Evolutionary conservation across 2,329 filamentous ascomycete species (phyloP), one percentile per base, ranked within the genome.

Genomic region (Emergomyces pasteurianus): DNA sequence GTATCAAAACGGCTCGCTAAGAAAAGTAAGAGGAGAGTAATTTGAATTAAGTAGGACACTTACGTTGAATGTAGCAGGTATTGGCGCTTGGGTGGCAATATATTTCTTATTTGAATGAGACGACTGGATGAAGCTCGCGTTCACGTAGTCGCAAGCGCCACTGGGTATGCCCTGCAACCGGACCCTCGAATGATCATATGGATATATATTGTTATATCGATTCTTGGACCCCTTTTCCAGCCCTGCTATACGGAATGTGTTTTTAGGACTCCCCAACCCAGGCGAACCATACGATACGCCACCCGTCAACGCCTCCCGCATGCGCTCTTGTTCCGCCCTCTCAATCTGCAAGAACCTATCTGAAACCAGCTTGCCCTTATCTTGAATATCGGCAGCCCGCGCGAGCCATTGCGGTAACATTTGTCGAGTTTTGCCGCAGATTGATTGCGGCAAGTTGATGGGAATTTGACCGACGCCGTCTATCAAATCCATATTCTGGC

Each of bases 171-270:
- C 83, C 65, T 88, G 81, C 54, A 99, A 75, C 65, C 84, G 90
- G 59, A 99, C 94, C 62, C 94, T 81, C 2, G 90, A 86, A 73
- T 99, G 94, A 70, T 97, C 92, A 71, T 95, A 99, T 0, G 94
- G 94, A 75, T 95, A 86, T 60, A 97, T 96, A 67, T 96, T 95
- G 77, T 96, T 97, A 78, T 99, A 99, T 9, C 94, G 84, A 68
- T 99, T 99, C 78, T 97, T 97, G 21, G 81, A 85, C 8, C 94
- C 94, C 73, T 96, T 94, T 69, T 99, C 94, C 36, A 99, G 88
- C 8, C 94, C 94, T 0, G 89, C 94, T 58, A 99, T 85, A 67
- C 90, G 87, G 8, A 95, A 83, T 7, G 42, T 2, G 54, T 75
- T 74, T 43, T 77, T 71, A 1, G 75, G 69, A 0, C 73, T 66